A percentile compares a stretch with the other conserved stretches of the same genome.
Evolutionary conservation across 257 asterid genomes (phyloP).

Genomic region (Penstemon davidsonii): DNA sequence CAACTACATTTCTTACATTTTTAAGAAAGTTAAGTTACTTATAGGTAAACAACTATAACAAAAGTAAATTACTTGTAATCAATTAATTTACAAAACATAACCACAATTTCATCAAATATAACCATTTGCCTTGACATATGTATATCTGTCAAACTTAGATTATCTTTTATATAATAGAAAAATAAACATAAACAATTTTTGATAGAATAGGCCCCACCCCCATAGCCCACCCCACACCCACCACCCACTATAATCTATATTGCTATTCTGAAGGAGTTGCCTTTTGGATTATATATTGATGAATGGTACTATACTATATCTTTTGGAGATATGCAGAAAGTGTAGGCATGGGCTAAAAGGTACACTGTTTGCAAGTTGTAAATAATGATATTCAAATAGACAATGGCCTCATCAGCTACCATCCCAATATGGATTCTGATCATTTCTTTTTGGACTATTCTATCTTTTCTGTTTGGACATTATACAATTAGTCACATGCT

Average conservation of each 20-base stretch:
- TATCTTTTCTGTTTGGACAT: constrained; percentile 17
- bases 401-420: constrained; percentile 16
- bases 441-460: constrained; percentile 29
- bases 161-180: background rate
- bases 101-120: too few species aligned
- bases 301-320: too few species aligned
- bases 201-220: background rate
- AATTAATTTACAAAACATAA: too few species aligned
- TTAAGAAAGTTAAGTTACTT: too few species aligned
- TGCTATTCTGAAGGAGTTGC: constrained; percentile 27
- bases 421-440: constrained; percentile 26
- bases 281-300: constrained; percentile 14
- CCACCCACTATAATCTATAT: background rate
- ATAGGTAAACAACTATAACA: too few species aligned
- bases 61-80: too few species aligned
- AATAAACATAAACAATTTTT: background rate
- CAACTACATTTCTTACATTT: too few species aligned
- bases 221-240: constrained; percentile 16
- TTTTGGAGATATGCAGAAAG: background rate
- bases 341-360: constrained; percentile 36
- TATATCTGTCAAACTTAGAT: background rate
- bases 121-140: background rate
- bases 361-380: constrained; percentile 36
- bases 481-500: constrained; percentile 50
- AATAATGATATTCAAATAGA: constrained; percentile 13